Base-by-base conservation (phyloP, 208 protist species). In the Trypanosoma lewisi region DNA sequence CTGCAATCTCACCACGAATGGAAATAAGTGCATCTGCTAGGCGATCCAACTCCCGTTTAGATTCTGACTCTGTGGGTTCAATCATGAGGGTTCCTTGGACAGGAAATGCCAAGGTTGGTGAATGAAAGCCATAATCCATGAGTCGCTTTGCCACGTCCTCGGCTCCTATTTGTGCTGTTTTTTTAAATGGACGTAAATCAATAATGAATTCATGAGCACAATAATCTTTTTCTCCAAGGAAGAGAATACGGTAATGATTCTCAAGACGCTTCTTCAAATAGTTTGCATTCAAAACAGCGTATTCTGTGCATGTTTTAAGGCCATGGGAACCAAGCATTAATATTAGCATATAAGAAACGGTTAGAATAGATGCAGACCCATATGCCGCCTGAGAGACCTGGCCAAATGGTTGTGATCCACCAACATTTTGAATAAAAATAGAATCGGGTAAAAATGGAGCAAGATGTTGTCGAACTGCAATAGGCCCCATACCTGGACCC, bases 171-270 rank as follows among this genome's bases (percentile, higher is more conserved):
- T 96, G 86, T 9, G 88, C 69, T n/a, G 72, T 85, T 60, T 91
- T 89, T 68, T 98, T 97, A 77, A 99, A 97, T 8, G 73, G 79
- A 23, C 93, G 85, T 0, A 98, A 39, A 75, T 98, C 97, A 25
- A 99, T 47, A 67, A 99, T 99, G 80, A 99, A 99, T 81, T 99
- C 98, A 67, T 99, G 98, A 9, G 95, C 97, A 58, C 83, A 88
- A 48, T 77, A 58, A 57, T 94, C 91, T 16, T 84, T 54, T 63
- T 79, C 75, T 60, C 80, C 86, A 0, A 79, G 85, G 79, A 98
- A 99, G 28, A 98, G 80, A 62, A 99, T 96, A 16, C 77, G 58
- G 77, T 98, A 99, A 73, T 98, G 80, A 34, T 83, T 80, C 69
- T 97, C 78, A 27, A 99, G 86, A 19, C 91, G 80, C 53, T 85